Evolutionary conservation across 441 rosid genomes (phyloP).

Genomic region (Adansonia gregorii): DNA sequence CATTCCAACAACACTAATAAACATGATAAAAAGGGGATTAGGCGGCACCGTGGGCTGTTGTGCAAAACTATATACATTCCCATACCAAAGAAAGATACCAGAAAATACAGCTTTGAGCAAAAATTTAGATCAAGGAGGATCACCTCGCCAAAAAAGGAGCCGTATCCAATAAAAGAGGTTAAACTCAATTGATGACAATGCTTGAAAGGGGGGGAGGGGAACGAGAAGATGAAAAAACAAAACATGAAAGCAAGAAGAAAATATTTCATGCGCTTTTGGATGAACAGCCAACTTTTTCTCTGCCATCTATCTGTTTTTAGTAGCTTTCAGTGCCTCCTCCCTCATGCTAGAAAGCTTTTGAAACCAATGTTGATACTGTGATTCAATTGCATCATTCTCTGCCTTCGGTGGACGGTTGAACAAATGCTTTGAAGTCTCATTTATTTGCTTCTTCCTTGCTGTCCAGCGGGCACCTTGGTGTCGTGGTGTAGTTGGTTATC

Average conservation of each 20-base stretch:
- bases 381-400: conserved; percentile 51
- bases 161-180: conserved; percentile 13
- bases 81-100: not conserved
- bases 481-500: conserved; percentile 99
- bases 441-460: too few relatives aligned
- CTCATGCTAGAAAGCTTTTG: conserved; percentile 52
- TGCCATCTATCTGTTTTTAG: conserved; percentile 56
- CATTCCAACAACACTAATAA: too few relatives aligned
- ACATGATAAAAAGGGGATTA: too few relatives aligned
- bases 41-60: not conserved
- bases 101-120: not conserved
- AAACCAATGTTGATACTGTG: conserved; percentile 54
- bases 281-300: conserved; percentile 39
- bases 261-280: conserved; percentile 17
- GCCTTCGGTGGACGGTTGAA: conserved; percentile 22
- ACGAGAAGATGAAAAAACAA: conserved; percentile 2
- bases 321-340: conserved; percentile 49
- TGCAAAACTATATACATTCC: not conserved
- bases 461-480: conserved; percentile 15
- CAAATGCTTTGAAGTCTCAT: too few relatives aligned
- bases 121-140: conserved; percentile 8
- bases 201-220: not conserved
- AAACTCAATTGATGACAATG: not conserved
- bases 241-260: not conserved
- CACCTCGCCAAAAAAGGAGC: conserved; percentile 27